These are phyloP conservation scores for Tricholoma terreum DNA, from an alignment of 768 basidiomycete species.

Conservation along the genomic window DNA sequence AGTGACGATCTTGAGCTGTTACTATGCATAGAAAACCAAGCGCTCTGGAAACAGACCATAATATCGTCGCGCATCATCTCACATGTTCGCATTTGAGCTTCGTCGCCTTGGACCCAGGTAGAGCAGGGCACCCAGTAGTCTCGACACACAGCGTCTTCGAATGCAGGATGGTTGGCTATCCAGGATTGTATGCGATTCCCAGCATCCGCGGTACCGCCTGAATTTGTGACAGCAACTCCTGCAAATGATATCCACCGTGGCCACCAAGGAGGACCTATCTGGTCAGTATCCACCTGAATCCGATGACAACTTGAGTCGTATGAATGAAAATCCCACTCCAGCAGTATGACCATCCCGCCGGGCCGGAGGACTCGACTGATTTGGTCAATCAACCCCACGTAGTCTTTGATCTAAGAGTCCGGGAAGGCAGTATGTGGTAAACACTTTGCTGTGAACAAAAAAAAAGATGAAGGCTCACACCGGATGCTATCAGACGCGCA, in stretches of 20 bases:
- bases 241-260: conserved; percentile 60
- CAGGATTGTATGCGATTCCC: conserved; percentile 53
- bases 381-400: conserved; percentile 58
- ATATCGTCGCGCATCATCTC: conserved; percentile 56
- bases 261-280: conserved; percentile 53
- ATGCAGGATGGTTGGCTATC: conserved; percentile 50
- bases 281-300: conserved; percentile 39
- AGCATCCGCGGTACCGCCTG: conserved; percentile 64
- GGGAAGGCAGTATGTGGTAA: conserved; percentile 16
- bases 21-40: neutral
- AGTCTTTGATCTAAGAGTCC: conserved; percentile 57
- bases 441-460: neutral
- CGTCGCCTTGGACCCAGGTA: conserved; percentile 47
- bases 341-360: conserved; percentile 61
- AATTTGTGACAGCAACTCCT: conserved; percentile 48
- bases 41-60: conserved; percentile 32
- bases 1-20: neutral
- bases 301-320: conserved; percentile 50
- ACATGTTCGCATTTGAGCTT: conserved; percentile 36
- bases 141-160: conserved; percentile 55
- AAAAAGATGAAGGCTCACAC: conserved; percentile 45
- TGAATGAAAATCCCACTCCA: conserved; percentile 69
- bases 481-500: conserved; percentile 66
- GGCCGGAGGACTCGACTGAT: conserved; percentile 66
- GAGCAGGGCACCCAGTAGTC: conserved; percentile 65